Base-by-base conservation (phyloP, 768 basidiomycete genomes). In the Mycena leptocephala region DNA sequence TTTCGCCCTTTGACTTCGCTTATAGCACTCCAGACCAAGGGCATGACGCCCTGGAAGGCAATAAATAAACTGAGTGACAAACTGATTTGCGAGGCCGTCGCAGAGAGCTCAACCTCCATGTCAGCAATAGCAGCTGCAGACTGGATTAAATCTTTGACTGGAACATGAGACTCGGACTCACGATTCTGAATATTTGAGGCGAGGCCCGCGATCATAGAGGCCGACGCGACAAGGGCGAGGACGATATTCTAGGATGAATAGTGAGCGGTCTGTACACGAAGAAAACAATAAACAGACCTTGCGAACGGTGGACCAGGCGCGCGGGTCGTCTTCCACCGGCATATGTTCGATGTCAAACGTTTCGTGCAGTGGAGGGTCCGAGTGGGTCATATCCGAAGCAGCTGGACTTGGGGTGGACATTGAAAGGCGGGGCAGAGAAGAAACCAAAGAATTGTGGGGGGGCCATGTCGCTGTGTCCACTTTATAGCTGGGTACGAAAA, bases 1-100 rank as follows among this genome's bases (percentile, higher is more conserved):
- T 92, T 95, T 67, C 95, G 87, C 10, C 95, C 95, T 80, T 91
- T 92, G 37, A 96, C 90, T 83, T 96, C 95, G 70, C 93, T 93
- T 30, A 93, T 84, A 0, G 91, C 89, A 68, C 88, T 90, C 95
- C 95, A 95, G 5, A 93, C 41, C 14, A 95, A 79, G 0, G 95
- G 95, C 67, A 92, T 83, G 14, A 85, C 82, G 3, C 95, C 95
- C 82, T 96, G 95, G 14, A 95, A 79, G 3, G 93, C 84, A 72
- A 95, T 94, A 82, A 95, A 96, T n/a, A 93, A 75, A 0, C 94
- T 93, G 18, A 96, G 85, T 73, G 90, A 90, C 82, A 92, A 87
- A 75, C 94, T 93, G 72, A 96, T 92, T 76, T 94, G 88, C 14
- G 87, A 83, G 62, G 87, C 85, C 0, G 90, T 90, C 2, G 95